Evolutionary conservation across 176 grass and related monocot species (phyloP).

Genomic region (barley (Hordeum vulgare)): MorexV3_pseudomolecules_assembly NC_058520.1:132318562-132319061

Average conservation of each 20-base stretch:
- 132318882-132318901: not conserved
- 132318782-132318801: slow-evolving; percentile 74
- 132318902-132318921: not conserved
- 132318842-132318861: not conserved
- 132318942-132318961: not conserved
- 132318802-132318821: slow-evolving; percentile 50
- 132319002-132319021: not conserved
- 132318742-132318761: slow-evolving; percentile 73
- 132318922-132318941: not conserved
- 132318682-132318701: slow-evolving; percentile 79
- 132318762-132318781: slow-evolving; percentile 59
- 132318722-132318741: slow-evolving; percentile 72
- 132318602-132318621: slow-evolving; percentile 63
- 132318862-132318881: not conserved
- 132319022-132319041: not conserved
- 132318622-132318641: slow-evolving; percentile 81
- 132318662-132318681: slow-evolving; percentile 66
- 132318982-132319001: not conserved
- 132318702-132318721: slow-evolving; percentile 85
- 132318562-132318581: slow-evolving; percentile 75
- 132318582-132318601: slow-evolving; percentile 68
- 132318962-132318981: not conserved
- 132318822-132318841: too few relatives aligned
- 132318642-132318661: slow-evolving; percentile 83
- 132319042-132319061: not conserved